Conservation (phyloP, 2,329 filamentous ascomycete genomes). For the Nemania serpens region DNA sequence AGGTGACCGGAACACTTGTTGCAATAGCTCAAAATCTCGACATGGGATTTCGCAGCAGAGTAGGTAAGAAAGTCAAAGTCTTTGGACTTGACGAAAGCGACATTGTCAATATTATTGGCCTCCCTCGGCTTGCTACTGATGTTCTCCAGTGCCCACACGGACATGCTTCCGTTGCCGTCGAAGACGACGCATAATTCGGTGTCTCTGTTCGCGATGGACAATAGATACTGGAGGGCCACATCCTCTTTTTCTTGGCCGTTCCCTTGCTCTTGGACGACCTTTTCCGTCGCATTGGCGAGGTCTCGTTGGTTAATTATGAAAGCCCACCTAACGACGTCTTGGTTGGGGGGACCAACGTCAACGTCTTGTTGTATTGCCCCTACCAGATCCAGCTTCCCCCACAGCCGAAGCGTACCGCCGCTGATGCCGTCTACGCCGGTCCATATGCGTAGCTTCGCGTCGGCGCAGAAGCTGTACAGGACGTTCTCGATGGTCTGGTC, state of each 20-base stretch:
- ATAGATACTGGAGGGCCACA: conserved; percentile 79
- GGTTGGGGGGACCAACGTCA: conserved; percentile 28
- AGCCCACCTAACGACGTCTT: conserved; percentile 63
- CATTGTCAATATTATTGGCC: conserved; percentile 77
- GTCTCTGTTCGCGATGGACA: conserved; percentile 81
- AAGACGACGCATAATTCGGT: conserved; percentile 88
- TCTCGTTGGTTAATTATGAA: conserved; percentile 85
- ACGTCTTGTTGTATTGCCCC: conserved; percentile 64
- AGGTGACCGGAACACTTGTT: conserved; percentile 67
- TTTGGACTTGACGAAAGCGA: conserved; percentile 73
- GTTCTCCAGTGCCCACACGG: conserved; percentile 90
- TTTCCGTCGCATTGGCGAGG: conserved; percentile 77
- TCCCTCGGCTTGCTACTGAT: conserved; percentile 72
- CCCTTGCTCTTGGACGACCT: conserved; percentile 67
- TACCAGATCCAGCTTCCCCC: conserved; percentile 78
- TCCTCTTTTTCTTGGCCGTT: conserved; percentile 64
- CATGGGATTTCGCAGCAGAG: conserved; percentile 49
- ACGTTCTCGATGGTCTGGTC: conserved; percentile 85
- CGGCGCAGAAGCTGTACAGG: conserved; percentile 85
- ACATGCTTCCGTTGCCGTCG: conserved; percentile 84
- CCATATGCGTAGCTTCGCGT: conserved; percentile 84
- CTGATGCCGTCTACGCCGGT: conserved; percentile 73
- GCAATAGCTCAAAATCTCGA: conserved; percentile 76
- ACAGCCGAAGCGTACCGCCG: conserved; percentile 74
- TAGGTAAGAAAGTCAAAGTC: conserved; percentile 54